Conservation (phyloP, 495 filamentous ascomycete genomes). For the Glonium stellatum region DNA sequence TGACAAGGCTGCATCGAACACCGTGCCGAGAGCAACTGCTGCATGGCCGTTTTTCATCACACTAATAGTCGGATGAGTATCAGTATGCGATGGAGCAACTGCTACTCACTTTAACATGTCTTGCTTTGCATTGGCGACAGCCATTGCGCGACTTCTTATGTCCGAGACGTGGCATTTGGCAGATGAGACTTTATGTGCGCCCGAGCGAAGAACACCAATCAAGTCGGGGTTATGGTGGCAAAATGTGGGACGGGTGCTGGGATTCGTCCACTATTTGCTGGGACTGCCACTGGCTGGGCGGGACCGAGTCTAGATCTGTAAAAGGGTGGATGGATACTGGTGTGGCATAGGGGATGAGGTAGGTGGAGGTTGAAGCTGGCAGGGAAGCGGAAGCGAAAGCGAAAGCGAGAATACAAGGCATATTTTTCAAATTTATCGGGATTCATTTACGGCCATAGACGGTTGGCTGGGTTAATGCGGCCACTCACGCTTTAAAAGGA, state of each 20-base stretch:
- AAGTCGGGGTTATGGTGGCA: neutral
- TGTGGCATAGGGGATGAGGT: neutral
- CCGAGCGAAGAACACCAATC: neutral
- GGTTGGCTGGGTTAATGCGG: too few species aligned
- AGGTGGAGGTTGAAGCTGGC: neutral
- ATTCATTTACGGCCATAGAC: too few species aligned
- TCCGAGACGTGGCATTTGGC: slow-evolving; percentile 16
- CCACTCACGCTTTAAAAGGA: too few species aligned
- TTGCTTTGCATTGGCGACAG: slow-evolving; percentile 22
- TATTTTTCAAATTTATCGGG: too few species aligned
- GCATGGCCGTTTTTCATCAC: slow-evolving; percentile 24
- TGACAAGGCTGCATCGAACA: slow-evolving; percentile 20
- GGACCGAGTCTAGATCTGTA: too few species aligned
- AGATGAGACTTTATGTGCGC: neutral
- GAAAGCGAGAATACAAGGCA: neutral
- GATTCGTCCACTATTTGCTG: neutral
- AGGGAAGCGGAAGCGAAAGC: neutral
- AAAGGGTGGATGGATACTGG: neutral
- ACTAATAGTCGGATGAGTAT: slow-evolving; percentile 5
- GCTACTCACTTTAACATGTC: slow-evolving; percentile 23
- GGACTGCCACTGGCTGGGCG: neutral
- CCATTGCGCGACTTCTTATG: slow-evolving; percentile 28
- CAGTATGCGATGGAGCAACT: neutral
- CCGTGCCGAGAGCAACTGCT: slow-evolving; percentile 17
- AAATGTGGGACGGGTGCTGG: neutral